Evolutionary conservation across 495 filamentous ascomycete species (phyloP).

Genomic region (Penicillium lagena): DNA sequence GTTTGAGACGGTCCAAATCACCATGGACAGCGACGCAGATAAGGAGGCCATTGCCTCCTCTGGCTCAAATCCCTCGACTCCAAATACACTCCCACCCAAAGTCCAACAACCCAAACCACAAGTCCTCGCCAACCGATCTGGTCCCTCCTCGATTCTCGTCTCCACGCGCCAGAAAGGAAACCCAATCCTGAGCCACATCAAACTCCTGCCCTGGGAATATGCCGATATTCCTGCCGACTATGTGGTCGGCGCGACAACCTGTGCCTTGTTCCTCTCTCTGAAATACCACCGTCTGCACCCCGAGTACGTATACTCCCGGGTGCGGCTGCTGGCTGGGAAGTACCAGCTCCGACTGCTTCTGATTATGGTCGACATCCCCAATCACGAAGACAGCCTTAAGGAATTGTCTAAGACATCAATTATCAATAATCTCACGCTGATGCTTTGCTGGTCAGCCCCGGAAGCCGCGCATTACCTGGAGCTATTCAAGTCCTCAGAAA

Average conservation of each 20-base stretch:
- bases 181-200: constrained; percentile 77
- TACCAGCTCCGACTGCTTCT: constrained; percentile 81
- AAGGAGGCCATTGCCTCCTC: constrained; percentile 1
- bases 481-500: constrained; percentile 86
- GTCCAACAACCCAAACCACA: constrained; percentile 86
- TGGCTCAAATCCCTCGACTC: constrained; percentile 18
- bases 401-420: constrained; percentile 86
- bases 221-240: constrained; percentile 93
- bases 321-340: constrained; percentile 69
- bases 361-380: constrained; percentile 87
- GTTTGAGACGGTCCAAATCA: no score
- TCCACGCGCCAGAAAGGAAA: constrained; percentile 90
- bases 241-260: constrained; percentile 79
- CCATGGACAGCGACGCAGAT: no score
- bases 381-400: constrained; percentile 71
- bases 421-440: constrained; percentile 84
- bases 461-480: constrained; percentile 93
- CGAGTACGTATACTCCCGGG: constrained; percentile 94
- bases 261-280: constrained; percentile 84
- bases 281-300: constrained; percentile 98
- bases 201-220: constrained; percentile 90
- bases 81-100: constrained; percentile 35
- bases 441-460: constrained; percentile 88
- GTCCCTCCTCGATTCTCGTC: constrained; percentile 75
- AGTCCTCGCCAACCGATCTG: constrained; percentile 59